Percentiles rank a stretch among this genome's conserved stretches.
Conservation (phyloP, 2,329 filamentous ascomycete genomes). For the Nannizziopsis arthrosporioides region DNA sequence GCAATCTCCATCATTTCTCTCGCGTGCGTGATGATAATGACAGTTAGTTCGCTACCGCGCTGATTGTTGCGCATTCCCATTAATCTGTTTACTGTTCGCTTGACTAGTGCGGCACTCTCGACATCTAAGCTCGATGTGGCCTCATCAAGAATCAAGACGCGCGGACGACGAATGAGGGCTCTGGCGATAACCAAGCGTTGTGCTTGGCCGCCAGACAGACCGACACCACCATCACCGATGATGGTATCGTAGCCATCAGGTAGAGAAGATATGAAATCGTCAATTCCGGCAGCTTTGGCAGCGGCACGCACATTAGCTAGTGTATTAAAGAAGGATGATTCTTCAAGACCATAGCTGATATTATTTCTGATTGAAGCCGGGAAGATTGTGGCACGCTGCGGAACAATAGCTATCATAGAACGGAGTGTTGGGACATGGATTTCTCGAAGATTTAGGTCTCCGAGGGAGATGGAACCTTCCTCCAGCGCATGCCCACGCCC, state of each 20-base stretch:
- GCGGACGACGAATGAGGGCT: constrained; percentile 59
- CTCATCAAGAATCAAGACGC: constrained; percentile 71
- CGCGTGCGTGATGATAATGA: constrained; percentile 73
- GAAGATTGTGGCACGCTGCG: constrained; percentile 54
- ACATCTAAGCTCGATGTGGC: constrained; percentile 71
- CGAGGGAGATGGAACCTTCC: constrained; percentile 40
- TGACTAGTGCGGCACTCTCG: constrained; percentile 52
- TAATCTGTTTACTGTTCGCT: constrained; percentile 49
- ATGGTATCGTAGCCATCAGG: constrained; percentile 59
- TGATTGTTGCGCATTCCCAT: constrained; percentile 25
- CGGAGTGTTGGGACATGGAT: constrained; percentile 52
- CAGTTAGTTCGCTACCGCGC: constrained; percentile 44
- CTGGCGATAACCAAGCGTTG: constrained; percentile 73
- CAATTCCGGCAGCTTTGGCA: constrained; percentile 48
- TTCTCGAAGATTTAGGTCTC: constrained; percentile 43
- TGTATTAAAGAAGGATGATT: constrained; percentile 39
- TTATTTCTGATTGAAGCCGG: constrained; percentile 34
- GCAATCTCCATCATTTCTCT: constrained; percentile 77
- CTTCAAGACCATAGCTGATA: constrained; percentile 63
- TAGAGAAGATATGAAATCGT: constrained; percentile 64
- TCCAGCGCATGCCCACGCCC: constrained; percentile 16
- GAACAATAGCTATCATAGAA: constrained; percentile 48
- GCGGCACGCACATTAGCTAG: constrained; percentile 43
- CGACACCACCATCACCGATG: constrained; percentile 64
- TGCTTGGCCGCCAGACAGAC: constrained; percentile 67